These are phyloP conservation scores for Rubia yunnanensis DNA, from an alignment of 257 asterid species.

Conservation along the genomic window DNA sequence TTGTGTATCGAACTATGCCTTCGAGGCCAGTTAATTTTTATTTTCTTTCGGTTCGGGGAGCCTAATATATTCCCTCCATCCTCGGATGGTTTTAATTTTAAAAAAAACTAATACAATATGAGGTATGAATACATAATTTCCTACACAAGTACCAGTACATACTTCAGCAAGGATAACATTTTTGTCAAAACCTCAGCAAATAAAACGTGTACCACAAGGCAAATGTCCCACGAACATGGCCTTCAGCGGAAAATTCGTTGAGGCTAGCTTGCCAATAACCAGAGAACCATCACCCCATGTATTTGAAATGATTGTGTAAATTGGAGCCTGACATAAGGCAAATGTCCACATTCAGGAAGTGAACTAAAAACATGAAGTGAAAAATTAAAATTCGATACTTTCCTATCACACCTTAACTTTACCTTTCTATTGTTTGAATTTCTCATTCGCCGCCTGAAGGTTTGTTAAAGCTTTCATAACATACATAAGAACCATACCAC, in stretches of 20 bases:
- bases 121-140: neutral
- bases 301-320: constrained; percentile 66
- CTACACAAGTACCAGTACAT: neutral
- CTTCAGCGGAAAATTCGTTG: too few relatives aligned
- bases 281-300: constrained; percentile 70
- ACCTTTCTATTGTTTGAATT: constrained; percentile 62
- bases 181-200: neutral
- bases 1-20: too few relatives aligned
- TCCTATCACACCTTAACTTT: constrained; percentile 53
- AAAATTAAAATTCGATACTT: neutral
- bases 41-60: too few relatives aligned
- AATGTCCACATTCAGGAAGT: constrained; percentile 13
- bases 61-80: too few relatives aligned
- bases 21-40: too few relatives aligned
- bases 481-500: constrained; percentile 83
- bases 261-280: constrained; percentile 59
- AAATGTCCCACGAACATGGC: too few relatives aligned
- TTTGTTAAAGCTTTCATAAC: constrained; percentile 54
- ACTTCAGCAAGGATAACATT: neutral
- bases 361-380: constrained; percentile 7
- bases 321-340: constrained; percentile 53
- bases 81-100: too few relatives aligned
- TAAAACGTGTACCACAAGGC: neutral
- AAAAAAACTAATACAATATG: too few relatives aligned
- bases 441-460: constrained; percentile 67